Conservation (phyloP, 352 stramenopile species). For the Phytophthora pisi region DNA sequence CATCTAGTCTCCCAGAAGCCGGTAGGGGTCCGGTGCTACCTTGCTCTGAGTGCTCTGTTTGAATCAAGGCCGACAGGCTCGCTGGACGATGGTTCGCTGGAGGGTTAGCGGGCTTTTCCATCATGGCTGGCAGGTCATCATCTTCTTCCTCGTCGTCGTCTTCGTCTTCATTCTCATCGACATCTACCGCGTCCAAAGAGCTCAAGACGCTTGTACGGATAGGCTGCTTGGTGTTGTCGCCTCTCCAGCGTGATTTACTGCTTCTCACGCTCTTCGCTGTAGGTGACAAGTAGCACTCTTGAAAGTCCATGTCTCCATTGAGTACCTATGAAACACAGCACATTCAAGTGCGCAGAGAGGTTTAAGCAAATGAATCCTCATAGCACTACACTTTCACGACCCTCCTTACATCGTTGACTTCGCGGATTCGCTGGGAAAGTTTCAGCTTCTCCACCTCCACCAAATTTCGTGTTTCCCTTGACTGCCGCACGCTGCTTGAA, state of each 20-base stretch:
- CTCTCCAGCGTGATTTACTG: constrained; percentile 3
- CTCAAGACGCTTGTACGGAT: not conserved
- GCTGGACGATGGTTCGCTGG: not conserved
- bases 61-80: constrained; percentile 19
- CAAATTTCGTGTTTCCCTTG: constrained; percentile 54
- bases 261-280: constrained; percentile 19
- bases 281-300: constrained; percentile 56
- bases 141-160: constrained; percentile 43
- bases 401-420: constrained; percentile 68
- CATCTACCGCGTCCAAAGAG: not conserved
- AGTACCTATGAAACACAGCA: constrained; percentile 47
- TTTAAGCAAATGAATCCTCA: not conserved
- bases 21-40: not conserved
- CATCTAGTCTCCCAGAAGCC: not conserved
- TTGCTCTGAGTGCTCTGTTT: constrained; percentile 34
- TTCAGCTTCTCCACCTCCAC: constrained; percentile 68
- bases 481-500: constrained; percentile 15
- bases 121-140: constrained; percentile 60
- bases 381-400: not conserved
- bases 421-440: constrained; percentile 65
- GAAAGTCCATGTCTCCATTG: constrained; percentile 58
- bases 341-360: not conserved
- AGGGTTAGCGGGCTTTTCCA: constrained; percentile 40
- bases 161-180: constrained; percentile 24
- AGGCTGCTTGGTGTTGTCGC: not conserved